Conservation (phyloP, 208 protist species). For the Spongospora subterranea region DNA sequence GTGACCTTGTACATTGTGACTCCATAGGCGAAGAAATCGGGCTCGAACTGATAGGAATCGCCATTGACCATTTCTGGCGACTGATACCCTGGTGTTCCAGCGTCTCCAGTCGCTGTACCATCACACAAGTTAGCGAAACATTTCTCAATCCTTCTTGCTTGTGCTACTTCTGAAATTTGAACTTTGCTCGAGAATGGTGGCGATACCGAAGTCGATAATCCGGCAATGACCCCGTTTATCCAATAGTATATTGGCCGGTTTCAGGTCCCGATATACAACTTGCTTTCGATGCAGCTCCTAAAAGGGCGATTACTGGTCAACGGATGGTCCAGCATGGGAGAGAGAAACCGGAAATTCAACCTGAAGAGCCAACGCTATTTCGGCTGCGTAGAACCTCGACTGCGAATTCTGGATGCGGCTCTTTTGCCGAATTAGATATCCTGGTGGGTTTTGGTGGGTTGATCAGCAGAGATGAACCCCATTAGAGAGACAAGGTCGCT, state of each 20-base stretch:
- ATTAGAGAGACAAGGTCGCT: background rate
- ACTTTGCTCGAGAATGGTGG: constrained; percentile 55
- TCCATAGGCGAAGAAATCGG: constrained; percentile 52
- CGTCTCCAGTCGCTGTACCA: background rate
- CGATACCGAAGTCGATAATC: constrained; percentile 67
- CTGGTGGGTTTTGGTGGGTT: background rate
- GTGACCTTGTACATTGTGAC: constrained; percentile 24
- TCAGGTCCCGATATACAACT: constrained; percentile 66
- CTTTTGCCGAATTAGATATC: constrained; percentile 1
- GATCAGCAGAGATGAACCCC: background rate
- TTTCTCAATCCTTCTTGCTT: background rate
- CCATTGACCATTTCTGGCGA: background rate
- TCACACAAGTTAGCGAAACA: background rate
- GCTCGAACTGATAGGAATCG: constrained; percentile 31
- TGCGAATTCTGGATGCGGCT: background rate
- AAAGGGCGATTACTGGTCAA: background rate
- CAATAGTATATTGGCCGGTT: constrained; percentile 67
- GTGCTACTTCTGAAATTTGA: background rate
- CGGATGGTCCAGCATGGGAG: background rate
- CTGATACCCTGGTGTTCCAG: constrained; percentile 33
- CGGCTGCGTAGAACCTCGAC: constrained; percentile 3
- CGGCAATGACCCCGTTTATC: constrained; percentile 63
- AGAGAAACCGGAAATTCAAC: background rate
- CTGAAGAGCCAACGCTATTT: constrained; percentile 29
- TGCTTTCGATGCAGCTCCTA: constrained; percentile 61